phyloP scores from a whole-genome alignment of 805 yeast species.

The Limtongozyma cylindracea region DNA sequence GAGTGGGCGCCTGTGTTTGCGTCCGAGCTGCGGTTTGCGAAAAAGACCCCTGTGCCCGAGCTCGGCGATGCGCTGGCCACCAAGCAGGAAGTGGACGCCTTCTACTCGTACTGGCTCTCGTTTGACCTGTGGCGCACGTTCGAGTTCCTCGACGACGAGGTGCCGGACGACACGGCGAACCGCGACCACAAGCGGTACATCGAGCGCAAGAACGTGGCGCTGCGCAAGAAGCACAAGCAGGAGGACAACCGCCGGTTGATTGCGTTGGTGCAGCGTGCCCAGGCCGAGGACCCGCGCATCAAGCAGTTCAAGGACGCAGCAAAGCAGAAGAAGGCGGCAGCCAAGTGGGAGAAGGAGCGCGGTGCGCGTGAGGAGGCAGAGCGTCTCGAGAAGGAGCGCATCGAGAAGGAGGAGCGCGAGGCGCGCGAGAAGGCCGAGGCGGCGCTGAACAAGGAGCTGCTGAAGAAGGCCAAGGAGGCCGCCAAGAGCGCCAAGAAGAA shows the following conservation, averaged over 20 bases:
- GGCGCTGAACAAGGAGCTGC: conserved; percentile 32
- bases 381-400: conserved; percentile 64
- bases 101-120: conserved; percentile 81
- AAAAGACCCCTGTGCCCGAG: conserved; percentile 66
- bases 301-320: conserved; percentile 81
- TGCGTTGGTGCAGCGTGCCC: conserved; percentile 71
- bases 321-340: conserved; percentile 80
- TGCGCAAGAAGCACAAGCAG: conserved; percentile 92
- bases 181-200: conserved; percentile 98
- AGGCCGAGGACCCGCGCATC: conserved; percentile 85
- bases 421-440: conserved; percentile 38
- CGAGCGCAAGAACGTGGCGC: conserved; percentile 91
- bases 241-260: conserved; percentile 84
- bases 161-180: conserved; percentile 96
- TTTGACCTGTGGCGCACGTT: conserved; percentile 97
- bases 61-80: conserved; percentile 46
- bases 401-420: conserved; percentile 65
- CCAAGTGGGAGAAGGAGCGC: conserved; percentile 96
- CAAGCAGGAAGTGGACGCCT: conserved; percentile 63
- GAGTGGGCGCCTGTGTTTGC: conserved; percentile 86
- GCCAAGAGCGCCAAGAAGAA: conserved; percentile 97
- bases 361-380: conserved; percentile 95
- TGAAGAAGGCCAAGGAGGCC: conserved; percentile 66
- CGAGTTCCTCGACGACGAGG: conserved; percentile 96
- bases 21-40: conserved; percentile 80